Evolutionary conservation across 345 rosid genomes (phyloP), one percentile per base, ranked within the genome.

Genomic region (Eutrema japonicum): DNA sequence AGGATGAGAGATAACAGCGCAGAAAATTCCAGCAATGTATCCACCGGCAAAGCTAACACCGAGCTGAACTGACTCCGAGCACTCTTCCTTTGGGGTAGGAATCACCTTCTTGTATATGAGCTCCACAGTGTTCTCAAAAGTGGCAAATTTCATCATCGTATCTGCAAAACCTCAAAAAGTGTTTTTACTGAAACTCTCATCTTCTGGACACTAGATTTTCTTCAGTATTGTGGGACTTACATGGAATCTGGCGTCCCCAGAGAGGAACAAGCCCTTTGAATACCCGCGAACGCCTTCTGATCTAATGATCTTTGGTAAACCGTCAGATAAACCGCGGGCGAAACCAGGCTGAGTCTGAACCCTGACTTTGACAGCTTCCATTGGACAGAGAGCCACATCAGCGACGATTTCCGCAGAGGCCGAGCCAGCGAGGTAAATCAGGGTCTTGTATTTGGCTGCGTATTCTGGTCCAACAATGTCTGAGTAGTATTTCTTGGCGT

Each of bases 211-310:
- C 14, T 29, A 16, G 9, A 32, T 53, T 32, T 27, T 70, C 50
- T 36, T 6, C 8, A 16, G 43, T 32, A 13, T 30, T 6, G 51
- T n/a, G 22, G 29, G 12, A 77, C 89, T 88, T 84, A 91, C 97
- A 95, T 77, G 99, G 99, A 81, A 92, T 92, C 81, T 95, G 99
- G 41, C 99, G 92, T 52, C 97, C 99, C 96, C 97, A 95, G 0
- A 92, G 92, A 81, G 96, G 96, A 81, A 78, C 89, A 51, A 92
- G 43, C 14, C 99, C 99, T 85, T 84, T 95, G 84, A 81, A 85
- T 79, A 82, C 77, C 98, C 99, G 1, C 72, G 68, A 71, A 75
- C 80, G 10, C 99, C 99, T 77, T 95, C 91, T 1, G 92, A 71
- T 80, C 64, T 88, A 46, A 95, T 78, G 40, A 92, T 70, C 79